Percentiles rank a stretch among this genome's conserved stretches.
These are phyloP conservation scores for Cercospora brassicicola DNA, from an alignment of 2,329 filamentous ascomycete genomes.

Conservation along the genomic window DNA sequence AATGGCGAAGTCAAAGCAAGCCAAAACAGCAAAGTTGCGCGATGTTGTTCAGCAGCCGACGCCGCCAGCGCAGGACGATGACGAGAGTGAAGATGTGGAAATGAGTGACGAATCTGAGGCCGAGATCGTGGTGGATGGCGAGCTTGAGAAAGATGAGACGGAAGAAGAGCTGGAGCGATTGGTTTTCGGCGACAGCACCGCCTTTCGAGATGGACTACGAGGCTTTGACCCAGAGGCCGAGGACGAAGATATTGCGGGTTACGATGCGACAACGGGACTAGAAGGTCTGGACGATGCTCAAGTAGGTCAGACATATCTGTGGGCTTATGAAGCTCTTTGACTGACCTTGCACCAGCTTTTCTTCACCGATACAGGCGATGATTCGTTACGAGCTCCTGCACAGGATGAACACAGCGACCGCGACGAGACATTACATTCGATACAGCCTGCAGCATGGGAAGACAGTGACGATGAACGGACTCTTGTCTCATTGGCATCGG, in stretches of 20 bases:
- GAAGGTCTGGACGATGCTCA: slow-evolving; percentile 74
- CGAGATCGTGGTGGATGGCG: slow-evolving; percentile 34
- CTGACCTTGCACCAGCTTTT: slow-evolving; percentile 59
- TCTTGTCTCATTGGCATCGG: slow-evolving; percentile 75
- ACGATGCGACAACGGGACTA: slow-evolving; percentile 43
- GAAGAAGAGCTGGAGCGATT: slow-evolving; percentile 62
- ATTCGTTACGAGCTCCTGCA: slow-evolving; percentile 42
- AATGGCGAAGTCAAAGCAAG: slow-evolving; percentile 26
- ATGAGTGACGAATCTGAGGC: slow-evolving; percentile 34
- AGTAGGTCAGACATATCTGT: slow-evolving; percentile 43
- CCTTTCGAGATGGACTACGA: slow-evolving; percentile 75
- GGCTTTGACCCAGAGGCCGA: slow-evolving; percentile 47
- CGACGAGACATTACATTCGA: slow-evolving; percentile 40
- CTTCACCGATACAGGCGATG: slow-evolving; percentile 70
- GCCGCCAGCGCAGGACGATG: slow-evolving; percentile 23
- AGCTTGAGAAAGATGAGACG: slow-evolving; percentile 34
- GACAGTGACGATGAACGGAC: slow-evolving; percentile 94
- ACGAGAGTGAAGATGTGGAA: slow-evolving; percentile 25
- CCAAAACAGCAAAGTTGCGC: slow-evolving; percentile 6
- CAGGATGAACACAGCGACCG: slow-evolving; percentile 44
- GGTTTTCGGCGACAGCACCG: slow-evolving; percentile 83
- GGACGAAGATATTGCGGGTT: slow-evolving; percentile 50
- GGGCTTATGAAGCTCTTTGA: slow-evolving; percentile 13
- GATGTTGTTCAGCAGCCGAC: slow-evolving; percentile 26
- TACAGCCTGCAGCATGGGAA: slow-evolving; percentile 70